These are phyloP conservation scores for Incumbomyces lentus DNA, from an alignment of 2,329 filamentous ascomycete species.

Conservation along the genomic window DNA sequence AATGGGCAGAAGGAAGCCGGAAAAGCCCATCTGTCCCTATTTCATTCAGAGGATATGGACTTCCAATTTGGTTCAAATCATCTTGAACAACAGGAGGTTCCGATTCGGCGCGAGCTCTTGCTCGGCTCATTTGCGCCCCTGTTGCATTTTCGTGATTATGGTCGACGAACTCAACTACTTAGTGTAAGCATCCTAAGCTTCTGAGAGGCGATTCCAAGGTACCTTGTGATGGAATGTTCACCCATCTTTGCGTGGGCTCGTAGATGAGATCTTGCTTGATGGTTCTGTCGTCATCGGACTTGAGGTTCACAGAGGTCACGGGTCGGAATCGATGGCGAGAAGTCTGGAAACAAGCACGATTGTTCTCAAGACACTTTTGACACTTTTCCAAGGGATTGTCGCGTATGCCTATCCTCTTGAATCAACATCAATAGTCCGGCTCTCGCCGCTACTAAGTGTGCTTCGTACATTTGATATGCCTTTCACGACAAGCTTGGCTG, in stretches of 20 bases:
- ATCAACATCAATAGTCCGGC: neutral
- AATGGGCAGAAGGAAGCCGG: too few species aligned
- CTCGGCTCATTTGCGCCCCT: too few species aligned
- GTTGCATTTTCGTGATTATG: neutral
- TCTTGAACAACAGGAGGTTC: too few species aligned
- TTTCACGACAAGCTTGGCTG: constrained; percentile 6
- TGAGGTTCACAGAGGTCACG: constrained; percentile 5
- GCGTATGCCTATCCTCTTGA: neutral
- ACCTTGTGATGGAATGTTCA: constrained; percentile 13
- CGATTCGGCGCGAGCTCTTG: too few species aligned
- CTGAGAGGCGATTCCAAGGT: neutral
- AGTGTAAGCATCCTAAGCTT: too few species aligned
- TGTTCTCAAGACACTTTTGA: constrained; percentile 5
- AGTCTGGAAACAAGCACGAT: constrained; percentile 4
- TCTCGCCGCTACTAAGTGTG: neutral
- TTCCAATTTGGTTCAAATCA: too few species aligned
- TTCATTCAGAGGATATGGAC: too few species aligned
- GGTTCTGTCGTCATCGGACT: constrained; percentile 6
- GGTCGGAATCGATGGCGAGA: constrained; percentile 1
- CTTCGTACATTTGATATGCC: constrained; percentile 6
- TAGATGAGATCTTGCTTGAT: constrained; percentile 12
- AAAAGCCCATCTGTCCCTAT: too few species aligned
- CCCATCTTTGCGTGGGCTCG: constrained; percentile 10
- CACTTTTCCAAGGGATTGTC: constrained; percentile 2
- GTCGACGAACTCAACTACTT: constrained; percentile 4